Conservation (phyloP, 176 grass and related monocot species). For the Urochloa ruziziensis region DNA sequence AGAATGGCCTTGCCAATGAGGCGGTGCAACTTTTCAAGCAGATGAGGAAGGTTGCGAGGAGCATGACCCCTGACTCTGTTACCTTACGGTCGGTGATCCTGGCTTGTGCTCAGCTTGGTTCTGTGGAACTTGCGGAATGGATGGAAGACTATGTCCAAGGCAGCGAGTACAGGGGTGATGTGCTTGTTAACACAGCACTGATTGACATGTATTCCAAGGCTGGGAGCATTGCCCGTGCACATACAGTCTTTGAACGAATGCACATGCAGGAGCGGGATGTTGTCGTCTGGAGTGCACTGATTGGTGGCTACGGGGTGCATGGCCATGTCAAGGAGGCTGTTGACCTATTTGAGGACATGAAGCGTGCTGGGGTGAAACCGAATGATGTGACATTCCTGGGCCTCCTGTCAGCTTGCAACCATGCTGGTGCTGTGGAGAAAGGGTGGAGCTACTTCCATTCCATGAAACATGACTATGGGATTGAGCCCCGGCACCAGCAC, state of each 20-base stretch:
- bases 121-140: constrained; percentile 42
- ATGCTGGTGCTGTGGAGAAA: constrained; percentile 52
- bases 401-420: constrained; percentile 65
- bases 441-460: constrained; percentile 72
- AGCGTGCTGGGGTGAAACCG: constrained; percentile 40
- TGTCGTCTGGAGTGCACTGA: constrained; percentile 73
- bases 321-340: constrained; percentile 49
- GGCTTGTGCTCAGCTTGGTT: constrained; percentile 62
- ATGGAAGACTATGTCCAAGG: constrained; percentile 47
- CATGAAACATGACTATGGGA: constrained; percentile 52
- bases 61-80: constrained; percentile 45
- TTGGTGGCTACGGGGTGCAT: constrained; percentile 59
- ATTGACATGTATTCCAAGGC: constrained; percentile 74
- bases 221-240: constrained; percentile 48
- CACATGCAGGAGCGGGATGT: constrained; percentile 35
- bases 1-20: constrained; percentile 56
- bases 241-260: constrained; percentile 49
- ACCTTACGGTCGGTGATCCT: constrained; percentile 57
- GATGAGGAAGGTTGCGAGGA: constrained; percentile 44
- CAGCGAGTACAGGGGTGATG: constrained; percentile 49
- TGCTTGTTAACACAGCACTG: constrained; percentile 66
- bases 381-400: constrained; percentile 71
- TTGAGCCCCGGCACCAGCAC: constrained; percentile 65
- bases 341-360: constrained; percentile 60
- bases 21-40: constrained; percentile 57